Base-by-base conservation (phyloP, 768 basidiomycete genomes). In the Cystoderma amianthinum region DNA sequence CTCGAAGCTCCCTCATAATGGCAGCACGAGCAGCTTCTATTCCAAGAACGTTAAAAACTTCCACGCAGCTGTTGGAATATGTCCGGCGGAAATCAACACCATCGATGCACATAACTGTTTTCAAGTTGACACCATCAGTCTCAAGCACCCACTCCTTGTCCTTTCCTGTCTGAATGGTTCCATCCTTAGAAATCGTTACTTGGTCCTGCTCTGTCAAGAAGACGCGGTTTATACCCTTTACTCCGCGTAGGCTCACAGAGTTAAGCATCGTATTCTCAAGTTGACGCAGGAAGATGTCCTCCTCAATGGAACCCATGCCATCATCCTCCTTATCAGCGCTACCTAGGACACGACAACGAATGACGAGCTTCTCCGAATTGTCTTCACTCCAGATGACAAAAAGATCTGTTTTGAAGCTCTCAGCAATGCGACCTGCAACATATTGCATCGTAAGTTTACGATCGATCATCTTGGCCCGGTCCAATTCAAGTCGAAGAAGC, bases 371-470 rank as follows among this genome's bases (percentile, higher is more conserved):
- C 63, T 95, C 90, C 2, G 95, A 89, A 64, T 96, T 97, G 62
- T 97, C 95, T 72, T 97, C 95, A 48, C 90, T 93, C 87, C 93
- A 96, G 50, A 98, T 96, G 60, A 97, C 92, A 61, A 97, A 97
- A 11, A 97, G 69, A 57, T 97, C 95, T 2, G 89, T 85, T 59
- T 92, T 89, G 72, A 98, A 98, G 49, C 80, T 93, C 60, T 92
- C 88, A 15, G 87, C 85, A 44, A 99, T 98, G 32, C 87, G 82
- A 48, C 86, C 82, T 4, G 93, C 94, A 32, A 98, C 94, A 49
- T 91, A 89, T 36, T 84, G 74, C 90, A 98, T 98, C 9, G 85
- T 88, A 51, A 97, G 72, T 60, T 94, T 94, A 55, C 94, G 84
- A 69, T 96, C 95, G 48, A 98, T 84, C 87, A 99, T 96, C 67